These are phyloP conservation scores for Colletotrichum gloeosporioides DNA, from an alignment of 2,329 filamentous ascomycete genomes.

Conservation along the genomic window DNA sequence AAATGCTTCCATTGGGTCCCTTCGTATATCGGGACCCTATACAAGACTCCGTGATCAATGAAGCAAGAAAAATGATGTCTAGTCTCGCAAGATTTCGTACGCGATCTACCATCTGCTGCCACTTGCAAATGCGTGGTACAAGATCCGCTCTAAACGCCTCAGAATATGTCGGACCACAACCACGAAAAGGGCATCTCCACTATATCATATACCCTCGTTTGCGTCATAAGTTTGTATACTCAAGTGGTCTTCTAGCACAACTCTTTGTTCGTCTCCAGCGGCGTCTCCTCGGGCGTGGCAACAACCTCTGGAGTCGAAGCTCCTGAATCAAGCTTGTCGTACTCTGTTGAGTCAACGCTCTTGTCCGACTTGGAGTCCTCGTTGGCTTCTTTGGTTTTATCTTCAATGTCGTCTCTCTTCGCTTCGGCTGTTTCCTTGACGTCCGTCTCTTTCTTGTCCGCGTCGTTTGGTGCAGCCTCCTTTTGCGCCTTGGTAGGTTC, in stretches of 20 bases:
- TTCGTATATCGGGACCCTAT: not conserved
- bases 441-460: not conserved
- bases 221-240: not conserved
- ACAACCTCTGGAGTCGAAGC: constrained; percentile 17
- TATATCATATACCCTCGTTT: not conserved
- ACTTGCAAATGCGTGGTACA: not conserved
- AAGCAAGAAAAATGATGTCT: not conserved
- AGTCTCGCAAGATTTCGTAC: not conserved
- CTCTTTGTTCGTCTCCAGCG: constrained; percentile 31
- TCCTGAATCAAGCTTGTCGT: constrained; percentile 23
- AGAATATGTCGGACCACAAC: not conserved
- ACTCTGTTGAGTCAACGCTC: constrained; percentile 19
- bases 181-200: not conserved
- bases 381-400: not conserved
- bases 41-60: not conserved
- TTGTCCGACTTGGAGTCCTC: constrained; percentile 22
- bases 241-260: constrained; percentile 9
- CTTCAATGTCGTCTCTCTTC: not conserved
- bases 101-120: not conserved
- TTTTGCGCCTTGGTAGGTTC: not conserved
- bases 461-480: not conserved
- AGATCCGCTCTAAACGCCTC: not conserved
- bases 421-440: not conserved
- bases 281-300: constrained; percentile 34
- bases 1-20: not conserved